A percentile compares a stretch with the other conserved stretches of the same genome.
Evolutionary conservation across 768 basidiomycete species (phyloP).

Genomic region (Nidularia pulvinata): DNA sequence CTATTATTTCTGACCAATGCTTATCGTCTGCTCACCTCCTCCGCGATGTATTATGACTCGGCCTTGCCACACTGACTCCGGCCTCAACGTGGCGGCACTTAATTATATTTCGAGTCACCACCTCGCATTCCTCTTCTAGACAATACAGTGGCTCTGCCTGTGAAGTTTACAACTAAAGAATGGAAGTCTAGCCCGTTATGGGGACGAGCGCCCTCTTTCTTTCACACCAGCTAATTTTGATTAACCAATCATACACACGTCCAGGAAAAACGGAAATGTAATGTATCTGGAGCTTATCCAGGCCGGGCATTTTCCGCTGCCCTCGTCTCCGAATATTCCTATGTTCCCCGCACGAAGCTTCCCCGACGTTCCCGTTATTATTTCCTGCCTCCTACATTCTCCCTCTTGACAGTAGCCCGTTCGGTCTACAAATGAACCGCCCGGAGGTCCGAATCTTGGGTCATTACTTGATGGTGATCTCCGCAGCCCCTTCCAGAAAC

Average conservation of each 20-base stretch:
- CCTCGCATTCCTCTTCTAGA: background rate
- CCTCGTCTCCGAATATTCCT: slow-evolving; percentile 1
- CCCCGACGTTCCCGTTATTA: no score
- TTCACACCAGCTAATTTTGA: slow-evolving; percentile 28
- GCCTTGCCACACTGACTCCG: no score
- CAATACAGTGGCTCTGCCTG: slow-evolving; percentile 1
- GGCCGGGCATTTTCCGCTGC: slow-evolving; percentile 5
- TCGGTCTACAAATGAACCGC: background rate
- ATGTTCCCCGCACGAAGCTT: background rate
- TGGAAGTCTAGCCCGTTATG: slow-evolving; percentile 18
- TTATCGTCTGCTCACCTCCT: background rate
- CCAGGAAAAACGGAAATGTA: slow-evolving; percentile 1
- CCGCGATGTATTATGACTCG: no score
- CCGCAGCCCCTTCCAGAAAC: background rate
- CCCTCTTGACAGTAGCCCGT: background rate
- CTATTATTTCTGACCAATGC: slow-evolving; percentile 12
- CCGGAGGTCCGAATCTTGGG: background rate
- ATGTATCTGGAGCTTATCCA: slow-evolving; percentile 8
- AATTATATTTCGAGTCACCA: background rate
- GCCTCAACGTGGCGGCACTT: background rate
- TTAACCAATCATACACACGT: slow-evolving; percentile 20
- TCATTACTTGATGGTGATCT: background rate
- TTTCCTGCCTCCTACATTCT: no score
- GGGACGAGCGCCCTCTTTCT: slow-evolving; percentile 18
- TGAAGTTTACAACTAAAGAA: slow-evolving; percentile 5